Evolutionary conservation across 345 rosid species (phyloP).

Genomic region (Physaria fendleri): DNA sequence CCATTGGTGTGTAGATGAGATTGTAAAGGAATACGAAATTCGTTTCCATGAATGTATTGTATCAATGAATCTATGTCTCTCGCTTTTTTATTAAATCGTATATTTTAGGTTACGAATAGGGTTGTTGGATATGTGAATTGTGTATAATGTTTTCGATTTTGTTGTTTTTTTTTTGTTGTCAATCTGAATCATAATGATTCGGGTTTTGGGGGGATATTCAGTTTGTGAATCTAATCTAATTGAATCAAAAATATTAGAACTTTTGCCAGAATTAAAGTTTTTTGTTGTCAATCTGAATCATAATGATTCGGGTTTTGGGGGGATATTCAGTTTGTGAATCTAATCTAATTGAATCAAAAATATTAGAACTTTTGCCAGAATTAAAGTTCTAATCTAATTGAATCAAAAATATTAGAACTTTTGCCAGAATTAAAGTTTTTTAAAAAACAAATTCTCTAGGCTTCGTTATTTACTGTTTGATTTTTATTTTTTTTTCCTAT

Average conservation of each 20-base stretch:
- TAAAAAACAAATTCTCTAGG: not conserved
- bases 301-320: too few relatives aligned
- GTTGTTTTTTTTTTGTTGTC: too few relatives aligned
- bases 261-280: not conserved
- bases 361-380: not conserved
- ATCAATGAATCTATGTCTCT: not conserved
- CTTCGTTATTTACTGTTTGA: not conserved
- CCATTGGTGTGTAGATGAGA: not conserved
- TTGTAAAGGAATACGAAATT: not conserved
- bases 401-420: not conserved
- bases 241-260: not conserved
- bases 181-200: conserved; percentile 9
- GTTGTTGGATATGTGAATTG: not conserved
- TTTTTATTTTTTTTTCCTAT: not conserved
- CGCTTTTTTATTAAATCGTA: not conserved
- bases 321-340: conserved; percentile 10
- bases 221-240: not conserved
- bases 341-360: not conserved
- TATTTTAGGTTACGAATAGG: not conserved
- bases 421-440: not conserved
- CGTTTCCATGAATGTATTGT: not conserved
- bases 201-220: conserved; percentile 8
- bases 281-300: too few relatives aligned
- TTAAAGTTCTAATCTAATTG: not conserved
- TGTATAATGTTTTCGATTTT: conserved; percentile 6